Evolutionary conservation across 306 rosid species (phyloP).

Genomic region (Prinsepia uniflora): DNA sequence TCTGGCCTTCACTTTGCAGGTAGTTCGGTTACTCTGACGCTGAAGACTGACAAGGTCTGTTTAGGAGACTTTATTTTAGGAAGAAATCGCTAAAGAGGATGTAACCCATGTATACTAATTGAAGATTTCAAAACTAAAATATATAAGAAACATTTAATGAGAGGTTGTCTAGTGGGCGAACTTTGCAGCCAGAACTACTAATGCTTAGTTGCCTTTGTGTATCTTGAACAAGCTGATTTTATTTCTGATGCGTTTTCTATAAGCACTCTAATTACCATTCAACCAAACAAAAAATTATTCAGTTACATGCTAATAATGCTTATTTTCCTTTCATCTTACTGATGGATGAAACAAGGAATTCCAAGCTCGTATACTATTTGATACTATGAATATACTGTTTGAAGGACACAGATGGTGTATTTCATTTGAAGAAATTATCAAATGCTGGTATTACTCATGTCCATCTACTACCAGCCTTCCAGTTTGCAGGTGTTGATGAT

Average conservation of each 20-base stretch:
- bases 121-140: not conserved
- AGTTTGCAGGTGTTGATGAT: conserved; percentile 88
- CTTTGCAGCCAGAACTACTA: not conserved
- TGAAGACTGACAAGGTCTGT: conserved; percentile 3
- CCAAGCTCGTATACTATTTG: conserved; percentile 19
- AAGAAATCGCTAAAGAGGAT: not conserved
- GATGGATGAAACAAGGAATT: conserved; percentile 14
- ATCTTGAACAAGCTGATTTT: not conserved
- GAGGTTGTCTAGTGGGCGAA: not conserved
- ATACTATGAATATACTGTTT: conserved; percentile 28
- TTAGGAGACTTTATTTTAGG: not conserved
- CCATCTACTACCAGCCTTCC: conserved; percentile 87
- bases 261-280: not conserved
- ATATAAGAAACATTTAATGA: not conserved
- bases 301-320: not conserved
- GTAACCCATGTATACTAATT: not conserved
- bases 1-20: conserved; percentile 81
- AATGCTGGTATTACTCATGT: conserved; percentile 81
- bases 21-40: conserved; percentile 28
- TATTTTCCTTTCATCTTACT: not conserved
- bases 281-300: not conserved
- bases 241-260: not conserved
- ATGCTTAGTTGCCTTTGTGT: not conserved
- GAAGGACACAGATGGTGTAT: conserved; percentile 76
- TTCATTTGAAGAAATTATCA: conserved; percentile 77